phyloP scores from a whole-genome alignment of 2,329 filamentous ascomycete species.

The Pseudogymnoascus sp. region DNA sequence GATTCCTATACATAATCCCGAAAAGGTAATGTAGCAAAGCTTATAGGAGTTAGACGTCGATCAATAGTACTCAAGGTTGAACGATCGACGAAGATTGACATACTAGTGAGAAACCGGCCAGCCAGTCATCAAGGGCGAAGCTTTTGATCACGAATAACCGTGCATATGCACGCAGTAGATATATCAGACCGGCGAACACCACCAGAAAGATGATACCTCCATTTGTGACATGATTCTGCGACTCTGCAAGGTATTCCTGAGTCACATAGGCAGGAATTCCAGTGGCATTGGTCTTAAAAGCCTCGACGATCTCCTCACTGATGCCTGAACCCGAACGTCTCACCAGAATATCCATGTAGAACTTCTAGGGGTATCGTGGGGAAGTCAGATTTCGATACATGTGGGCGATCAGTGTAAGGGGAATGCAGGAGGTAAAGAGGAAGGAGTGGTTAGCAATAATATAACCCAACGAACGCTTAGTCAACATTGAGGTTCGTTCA shows the following conservation, averaged over 20 bases:
- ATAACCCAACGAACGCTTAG: neutral
- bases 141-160: neutral
- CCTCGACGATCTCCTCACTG: neutral
- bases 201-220: neutral
- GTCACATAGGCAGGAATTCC: neutral
- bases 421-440: neutral
- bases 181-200: neutral
- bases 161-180: neutral
- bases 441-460: neutral
- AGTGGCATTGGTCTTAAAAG: neutral
- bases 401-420: neutral
- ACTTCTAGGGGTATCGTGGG: neutral
- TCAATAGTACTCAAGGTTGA: neutral
- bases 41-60: neutral
- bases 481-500: neutral
- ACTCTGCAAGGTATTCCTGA: neutral
- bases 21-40: neutral
- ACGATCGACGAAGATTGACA: neutral
- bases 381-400: neutral
- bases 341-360: neutral
- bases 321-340: neutral
- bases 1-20: constrained; percentile 28
- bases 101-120: neutral
- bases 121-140: neutral
- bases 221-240: neutral